Conservation (phyloP, 306 rosid species). For the Cicer cuneatum region DNA sequence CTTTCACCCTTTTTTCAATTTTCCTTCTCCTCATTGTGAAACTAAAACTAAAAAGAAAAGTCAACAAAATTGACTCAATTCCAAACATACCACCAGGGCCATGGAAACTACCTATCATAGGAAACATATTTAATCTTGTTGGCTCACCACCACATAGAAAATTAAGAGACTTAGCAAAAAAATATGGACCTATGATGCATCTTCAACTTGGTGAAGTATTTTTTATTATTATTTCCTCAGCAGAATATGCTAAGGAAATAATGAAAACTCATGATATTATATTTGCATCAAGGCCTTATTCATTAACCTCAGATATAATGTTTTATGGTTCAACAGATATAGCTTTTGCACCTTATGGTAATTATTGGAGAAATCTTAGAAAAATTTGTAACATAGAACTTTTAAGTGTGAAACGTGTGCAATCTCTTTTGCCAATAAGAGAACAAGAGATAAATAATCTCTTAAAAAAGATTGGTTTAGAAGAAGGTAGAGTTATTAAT, state of each 20-base stretch:
- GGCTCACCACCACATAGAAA: slow-evolving; percentile 42
- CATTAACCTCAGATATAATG: neutral
- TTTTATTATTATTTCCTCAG: slow-evolving; percentile 47
- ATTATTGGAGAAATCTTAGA: slow-evolving; percentile 45
- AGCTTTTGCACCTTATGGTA: slow-evolving; percentile 42
- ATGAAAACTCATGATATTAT: slow-evolving; percentile 52
- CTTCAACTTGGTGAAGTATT: slow-evolving; percentile 53
- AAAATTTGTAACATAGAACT: slow-evolving; percentile 45
- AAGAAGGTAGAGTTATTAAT: slow-evolving; percentile 37
- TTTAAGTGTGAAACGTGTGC: slow-evolving; percentile 26
- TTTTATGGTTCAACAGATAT: slow-evolving; percentile 28
- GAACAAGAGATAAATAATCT: slow-evolving; percentile 44
- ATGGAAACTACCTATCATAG: slow-evolving; percentile 39
- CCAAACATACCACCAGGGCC: slow-evolving; percentile 34
- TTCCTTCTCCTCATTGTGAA: slow-evolving; percentile 16
- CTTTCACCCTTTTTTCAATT: neutral
- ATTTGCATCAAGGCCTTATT: slow-evolving; percentile 46
- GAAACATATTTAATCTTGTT: slow-evolving; percentile 32
- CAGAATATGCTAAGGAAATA: slow-evolving; percentile 49
- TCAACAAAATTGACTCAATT: slow-evolving; percentile 2
- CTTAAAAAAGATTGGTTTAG: neutral
- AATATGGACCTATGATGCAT: slow-evolving; percentile 55
- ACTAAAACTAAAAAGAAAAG: slow-evolving; percentile 11
- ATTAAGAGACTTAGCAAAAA: slow-evolving; percentile 43
- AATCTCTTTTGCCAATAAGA: slow-evolving; percentile 39